phyloP scores from a whole-genome alignment of 345 rosid genomes.

The Sonneratia caseolaris region DNA sequence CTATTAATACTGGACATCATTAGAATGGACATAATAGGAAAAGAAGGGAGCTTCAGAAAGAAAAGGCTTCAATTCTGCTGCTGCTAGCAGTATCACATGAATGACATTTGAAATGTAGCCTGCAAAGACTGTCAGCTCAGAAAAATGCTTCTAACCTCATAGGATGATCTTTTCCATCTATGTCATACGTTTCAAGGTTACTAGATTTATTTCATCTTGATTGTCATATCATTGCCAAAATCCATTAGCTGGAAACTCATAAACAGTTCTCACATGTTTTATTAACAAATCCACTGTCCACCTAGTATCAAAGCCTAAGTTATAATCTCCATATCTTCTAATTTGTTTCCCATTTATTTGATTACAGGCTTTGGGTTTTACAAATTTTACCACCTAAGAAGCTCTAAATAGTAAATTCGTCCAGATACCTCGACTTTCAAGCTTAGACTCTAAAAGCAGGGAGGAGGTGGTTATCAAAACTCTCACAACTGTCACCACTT shows the following conservation, averaged over 20 bases:
- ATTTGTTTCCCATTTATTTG: background rate
- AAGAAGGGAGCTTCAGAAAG: background rate
- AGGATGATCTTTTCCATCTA: background rate
- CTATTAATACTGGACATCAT: background rate
- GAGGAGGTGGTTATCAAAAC: background rate
- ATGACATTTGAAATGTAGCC: background rate
- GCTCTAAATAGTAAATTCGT: background rate
- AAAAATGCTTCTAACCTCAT: background rate
- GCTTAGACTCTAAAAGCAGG: background rate
- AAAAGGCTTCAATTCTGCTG: background rate
- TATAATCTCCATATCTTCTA: background rate
- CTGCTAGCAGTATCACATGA: background rate
- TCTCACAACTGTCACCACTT: background rate
- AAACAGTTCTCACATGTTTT: background rate
- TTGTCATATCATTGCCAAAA: background rate
- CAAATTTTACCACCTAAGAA: background rate
- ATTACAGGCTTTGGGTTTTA: background rate
- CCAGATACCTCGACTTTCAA: background rate
- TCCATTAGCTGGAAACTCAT: background rate
- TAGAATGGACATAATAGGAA: background rate
- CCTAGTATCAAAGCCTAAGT: background rate
- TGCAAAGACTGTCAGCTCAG: background rate
- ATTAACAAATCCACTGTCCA: background rate
- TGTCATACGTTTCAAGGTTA: background rate
- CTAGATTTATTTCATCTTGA: background rate